Evolutionary conservation across 108 stramenopile species (phyloP).

Genomic region (Pseudonitzschia multistriata): DNA sequence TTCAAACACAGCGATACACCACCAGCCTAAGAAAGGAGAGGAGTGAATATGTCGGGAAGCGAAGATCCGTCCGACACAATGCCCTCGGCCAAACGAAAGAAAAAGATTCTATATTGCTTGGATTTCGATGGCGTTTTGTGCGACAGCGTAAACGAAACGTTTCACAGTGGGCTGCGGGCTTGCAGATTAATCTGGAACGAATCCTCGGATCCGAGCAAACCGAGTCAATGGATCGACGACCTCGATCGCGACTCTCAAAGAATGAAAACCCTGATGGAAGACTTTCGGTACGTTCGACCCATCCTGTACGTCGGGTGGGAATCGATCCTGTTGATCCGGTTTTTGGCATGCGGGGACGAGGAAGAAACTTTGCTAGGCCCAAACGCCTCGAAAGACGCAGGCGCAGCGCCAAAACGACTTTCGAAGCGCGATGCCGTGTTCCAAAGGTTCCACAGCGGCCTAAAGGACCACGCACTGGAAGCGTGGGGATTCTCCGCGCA

Average conservation of each 20-base stretch:
- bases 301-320: slow-evolving; percentile 36
- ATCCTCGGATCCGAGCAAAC: neutral
- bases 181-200: slow-evolving; percentile 14
- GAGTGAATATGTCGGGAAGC: too few relatives aligned
- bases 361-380: neutral
- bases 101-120: slow-evolving; percentile 22
- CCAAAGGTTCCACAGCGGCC: neutral
- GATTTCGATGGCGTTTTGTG: slow-evolving; percentile 39
- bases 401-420: neutral
- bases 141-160: slow-evolving; percentile 24
- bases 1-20: too few relatives aligned
- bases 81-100: neutral
- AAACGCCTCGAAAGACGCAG: neutral
- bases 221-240: slow-evolving; percentile 19
- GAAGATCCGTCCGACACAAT: neutral
- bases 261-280: slow-evolving; percentile 16
- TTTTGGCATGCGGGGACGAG: neutral
- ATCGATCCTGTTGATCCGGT: slow-evolving; percentile 23
- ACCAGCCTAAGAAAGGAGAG: too few relatives aligned
- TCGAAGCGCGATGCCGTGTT: neutral
- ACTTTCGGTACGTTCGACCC: slow-evolving; percentile 28
- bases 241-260: neutral
- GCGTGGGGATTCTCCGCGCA: neutral
- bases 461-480: slow-evolving; percentile 3
- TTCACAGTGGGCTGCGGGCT: slow-evolving; percentile 18